Evolutionary conservation across 257 asterid genomes (phyloP), one percentile per base, ranked within the genome.

Genomic region (Plantago ovata): DNA sequence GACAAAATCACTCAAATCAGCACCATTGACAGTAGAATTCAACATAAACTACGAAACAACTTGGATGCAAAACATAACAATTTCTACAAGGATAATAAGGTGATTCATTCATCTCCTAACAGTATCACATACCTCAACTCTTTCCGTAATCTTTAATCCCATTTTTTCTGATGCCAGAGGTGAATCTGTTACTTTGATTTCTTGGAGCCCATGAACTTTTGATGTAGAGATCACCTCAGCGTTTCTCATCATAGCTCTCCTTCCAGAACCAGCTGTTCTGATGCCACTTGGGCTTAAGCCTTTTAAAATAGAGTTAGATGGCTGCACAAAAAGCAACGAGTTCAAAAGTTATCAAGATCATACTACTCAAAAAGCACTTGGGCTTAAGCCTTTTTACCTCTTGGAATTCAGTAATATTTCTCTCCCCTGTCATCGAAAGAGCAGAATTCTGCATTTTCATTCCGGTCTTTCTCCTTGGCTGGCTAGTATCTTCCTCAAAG

Each of bases 111-210:
- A 24, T 24, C 32, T 24, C 32, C 32, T 24, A 24, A 24, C 32
- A 24, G 5, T 24, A 24, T 24, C 32, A 24, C 36, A 13, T 66
- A 79, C 85, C 85, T 73, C 46, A 36, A 61, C 66, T 22, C 39
- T 50, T 58, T 66, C 65, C 13, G 69, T 55, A 61, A 43, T 21
- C 43, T 20, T 53, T n/a, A 54, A 43, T 64, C 61, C 71, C 43
- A 33, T 32, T 46, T 58, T 62, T 53, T 13, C 45, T 1, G 39
- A 53, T 53, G 53, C 56, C 62, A 41, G 45, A 40, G 58, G 38
- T 40, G 77, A 36, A 44, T 20, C 63, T 16, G 63, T 49, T 63
- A 38, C 75, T 44, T 43, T 59, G 64, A 55, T 23, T 64, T 72
- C 74, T 55, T 66, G 13, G 42, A 8, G 48, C 54, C 20, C 51